Evolutionary conservation across 2,329 filamentous ascomycete genomes (phyloP).

Genomic region (Podosphaera xanthii): DNA sequence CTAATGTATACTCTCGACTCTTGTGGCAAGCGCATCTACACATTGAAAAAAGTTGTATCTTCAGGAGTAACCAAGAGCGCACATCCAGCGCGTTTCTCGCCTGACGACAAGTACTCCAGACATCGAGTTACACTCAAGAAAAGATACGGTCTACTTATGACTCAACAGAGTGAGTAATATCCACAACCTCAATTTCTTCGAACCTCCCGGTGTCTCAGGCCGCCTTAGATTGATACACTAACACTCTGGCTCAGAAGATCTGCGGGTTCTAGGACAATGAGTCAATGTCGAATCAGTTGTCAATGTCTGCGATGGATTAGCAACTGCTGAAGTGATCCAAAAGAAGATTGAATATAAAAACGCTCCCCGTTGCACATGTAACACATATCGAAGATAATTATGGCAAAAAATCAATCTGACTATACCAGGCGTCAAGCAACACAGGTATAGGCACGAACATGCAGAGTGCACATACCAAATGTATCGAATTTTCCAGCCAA

Average conservation of each 20-base stretch:
- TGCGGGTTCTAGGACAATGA: slow-evolving; percentile 17
- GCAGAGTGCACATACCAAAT: background rate
- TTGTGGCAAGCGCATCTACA: slow-evolving; percentile 76
- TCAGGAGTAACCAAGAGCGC: slow-evolving; percentile 86
- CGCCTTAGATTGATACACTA: background rate
- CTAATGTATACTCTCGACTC: slow-evolving; percentile 70
- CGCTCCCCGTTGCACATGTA: too few relatives aligned
- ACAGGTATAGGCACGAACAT: too few relatives aligned
- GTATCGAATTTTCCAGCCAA: background rate
- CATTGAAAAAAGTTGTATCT: slow-evolving; percentile 69
- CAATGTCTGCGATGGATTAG: too few relatives aligned
- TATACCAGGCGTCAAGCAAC: too few relatives aligned
- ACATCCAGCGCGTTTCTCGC: slow-evolving; percentile 87
- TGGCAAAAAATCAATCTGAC: too few relatives aligned
- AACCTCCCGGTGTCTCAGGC: background rate
- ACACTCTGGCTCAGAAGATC: slow-evolving; percentile 17
- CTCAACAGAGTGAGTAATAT: slow-evolving; percentile 38
- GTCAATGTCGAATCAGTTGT: background rate
- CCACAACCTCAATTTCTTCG: background rate
- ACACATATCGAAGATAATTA: too few relatives aligned
- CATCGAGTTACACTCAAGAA: slow-evolving; percentile 91
- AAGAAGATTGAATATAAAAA: too few relatives aligned
- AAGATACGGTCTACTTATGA: slow-evolving; percentile 71
- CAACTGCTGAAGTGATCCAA: too few relatives aligned
- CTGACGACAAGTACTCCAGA: slow-evolving; percentile 95